Conservation (phyloP, 2,329 filamentous ascomycete genomes). For the Davidsoniella eucalypti region DNA sequence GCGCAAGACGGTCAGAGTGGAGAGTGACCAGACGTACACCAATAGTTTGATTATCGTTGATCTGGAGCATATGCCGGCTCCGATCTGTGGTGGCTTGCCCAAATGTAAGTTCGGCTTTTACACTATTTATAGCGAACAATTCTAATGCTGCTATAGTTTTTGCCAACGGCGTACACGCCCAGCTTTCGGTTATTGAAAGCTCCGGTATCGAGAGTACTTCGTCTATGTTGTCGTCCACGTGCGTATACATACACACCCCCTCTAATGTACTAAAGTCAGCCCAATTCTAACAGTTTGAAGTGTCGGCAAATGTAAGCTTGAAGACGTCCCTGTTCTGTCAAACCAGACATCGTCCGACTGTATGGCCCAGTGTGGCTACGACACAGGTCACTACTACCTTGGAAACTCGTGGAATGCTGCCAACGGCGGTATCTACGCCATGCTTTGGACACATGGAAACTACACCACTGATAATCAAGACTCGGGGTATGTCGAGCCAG, state of each 20-base stretch:
- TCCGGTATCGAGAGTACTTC: constrained; percentile 1
- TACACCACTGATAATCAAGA: constrained; percentile 29
- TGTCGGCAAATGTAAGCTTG: not conserved
- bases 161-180: not conserved
- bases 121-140: not conserved
- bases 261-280: not conserved
- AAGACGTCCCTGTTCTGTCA: not conserved
- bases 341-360: constrained; percentile 1
- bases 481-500: not conserved
- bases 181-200: constrained; percentile 2
- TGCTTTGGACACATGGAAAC: constrained; percentile 50
- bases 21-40: constrained; percentile 45
- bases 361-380: constrained; percentile 5
- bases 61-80: constrained; percentile 55
- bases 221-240: constrained; percentile 7
- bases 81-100: constrained; percentile 57
- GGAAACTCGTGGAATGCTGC: constrained; percentile 50
- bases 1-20: constrained; percentile 41
- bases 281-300: not conserved
- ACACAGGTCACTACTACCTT: constrained; percentile 25
- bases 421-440: constrained; percentile 52
- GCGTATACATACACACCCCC: not conserved
- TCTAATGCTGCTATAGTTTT: not conserved
- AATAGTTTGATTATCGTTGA: constrained; percentile 57
- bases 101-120: constrained; percentile 34